phyloP scores from a whole-genome alignment of 1,284 basidiomycete genomes.

The Pascua sp. region DNA sequence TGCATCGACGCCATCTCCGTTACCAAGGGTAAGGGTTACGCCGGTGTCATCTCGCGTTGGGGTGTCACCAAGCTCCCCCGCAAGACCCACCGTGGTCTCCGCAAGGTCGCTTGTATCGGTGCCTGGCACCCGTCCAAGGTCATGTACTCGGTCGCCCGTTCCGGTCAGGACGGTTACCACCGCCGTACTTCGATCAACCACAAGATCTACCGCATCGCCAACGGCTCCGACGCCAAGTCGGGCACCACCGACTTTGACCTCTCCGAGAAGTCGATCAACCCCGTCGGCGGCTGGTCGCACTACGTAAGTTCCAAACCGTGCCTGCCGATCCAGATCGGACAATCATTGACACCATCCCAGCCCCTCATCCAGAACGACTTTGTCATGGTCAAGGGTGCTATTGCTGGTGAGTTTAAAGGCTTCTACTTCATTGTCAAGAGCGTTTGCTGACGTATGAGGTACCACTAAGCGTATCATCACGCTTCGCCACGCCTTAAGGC shows the following conservation, averaged over 20 bases:
- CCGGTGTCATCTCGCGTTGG: slow-evolving; percentile 99
- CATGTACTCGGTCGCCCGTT: slow-evolving; percentile 99
- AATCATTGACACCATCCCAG: too few species aligned
- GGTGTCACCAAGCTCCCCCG: slow-evolving; percentile 95
- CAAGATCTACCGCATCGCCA: slow-evolving; percentile 86
- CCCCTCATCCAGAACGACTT: slow-evolving; percentile 99
- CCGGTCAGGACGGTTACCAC: slow-evolving; percentile 99
- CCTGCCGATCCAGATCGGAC: too few species aligned
- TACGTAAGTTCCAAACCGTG: slow-evolving; percentile 50
- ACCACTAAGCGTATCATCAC: slow-evolving; percentile 87
- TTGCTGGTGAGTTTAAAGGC: slow-evolving; percentile 59
- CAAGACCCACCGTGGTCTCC: slow-evolving; percentile 99
- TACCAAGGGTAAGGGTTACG: slow-evolving; percentile 98
- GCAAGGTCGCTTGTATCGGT: slow-evolving; percentile 99
- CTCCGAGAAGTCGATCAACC: slow-evolving; percentile 93
- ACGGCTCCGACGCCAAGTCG: slow-evolving; percentile 73
- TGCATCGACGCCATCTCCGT: slow-evolving; percentile 96
- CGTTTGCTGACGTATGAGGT: slow-evolving; percentile 1
- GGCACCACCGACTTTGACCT: slow-evolving; percentile 92
- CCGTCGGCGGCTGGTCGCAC: slow-evolving; percentile 98
- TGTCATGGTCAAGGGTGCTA: slow-evolving; percentile 89
- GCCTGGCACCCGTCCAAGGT: slow-evolving; percentile 99
- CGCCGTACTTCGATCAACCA: slow-evolving; percentile 91
- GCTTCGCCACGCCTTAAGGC: slow-evolving; percentile 28
- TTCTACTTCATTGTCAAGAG: too few species aligned